Conservation (phyloP, 2,329 filamentous ascomycete genomes). For the Penicillium sp. region DNA sequence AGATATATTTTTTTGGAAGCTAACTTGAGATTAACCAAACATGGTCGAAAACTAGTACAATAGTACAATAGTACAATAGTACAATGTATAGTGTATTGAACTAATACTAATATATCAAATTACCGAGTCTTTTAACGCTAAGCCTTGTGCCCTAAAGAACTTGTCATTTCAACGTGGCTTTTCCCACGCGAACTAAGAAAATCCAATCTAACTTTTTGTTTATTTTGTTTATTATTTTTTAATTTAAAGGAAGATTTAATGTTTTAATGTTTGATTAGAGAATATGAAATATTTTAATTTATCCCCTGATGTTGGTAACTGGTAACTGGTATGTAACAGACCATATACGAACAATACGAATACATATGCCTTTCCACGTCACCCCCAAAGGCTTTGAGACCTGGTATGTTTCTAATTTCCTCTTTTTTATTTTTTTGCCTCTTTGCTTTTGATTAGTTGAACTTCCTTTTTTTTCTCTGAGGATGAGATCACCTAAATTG, state of each 20-base stretch:
- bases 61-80: background rate
- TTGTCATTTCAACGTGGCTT: conserved; percentile 15
- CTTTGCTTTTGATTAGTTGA: conserved; percentile 13
- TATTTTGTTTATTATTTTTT: no score
- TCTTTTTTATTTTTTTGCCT: conserved; percentile 13
- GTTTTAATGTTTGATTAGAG: background rate
- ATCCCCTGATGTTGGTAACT: background rate
- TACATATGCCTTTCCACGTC: conserved; percentile 7
- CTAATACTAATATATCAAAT: background rate
- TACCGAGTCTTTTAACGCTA: conserved; percentile 7
- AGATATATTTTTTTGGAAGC: background rate
- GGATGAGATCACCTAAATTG: conserved; percentile 22
- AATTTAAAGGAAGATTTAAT: background rate
- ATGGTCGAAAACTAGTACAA: background rate
- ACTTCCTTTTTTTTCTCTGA: background rate
- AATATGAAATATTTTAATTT: background rate
- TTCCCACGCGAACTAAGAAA: conserved; percentile 5
- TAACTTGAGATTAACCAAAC: background rate
- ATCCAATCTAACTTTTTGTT: background rate
- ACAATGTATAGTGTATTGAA: background rate
- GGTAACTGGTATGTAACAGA: conserved; percentile 6
- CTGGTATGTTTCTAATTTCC: conserved; percentile 12
- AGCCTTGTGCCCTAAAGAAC: conserved; percentile 5
- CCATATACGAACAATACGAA: conserved; percentile 3
- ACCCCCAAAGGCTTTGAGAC: conserved; percentile 5